A percentile compares a stretch with the other conserved stretches of the same genome.
phyloP scores from a whole-genome alignment of 371 early-diverging fungal species.

The Mortierella sp. region DNA sequence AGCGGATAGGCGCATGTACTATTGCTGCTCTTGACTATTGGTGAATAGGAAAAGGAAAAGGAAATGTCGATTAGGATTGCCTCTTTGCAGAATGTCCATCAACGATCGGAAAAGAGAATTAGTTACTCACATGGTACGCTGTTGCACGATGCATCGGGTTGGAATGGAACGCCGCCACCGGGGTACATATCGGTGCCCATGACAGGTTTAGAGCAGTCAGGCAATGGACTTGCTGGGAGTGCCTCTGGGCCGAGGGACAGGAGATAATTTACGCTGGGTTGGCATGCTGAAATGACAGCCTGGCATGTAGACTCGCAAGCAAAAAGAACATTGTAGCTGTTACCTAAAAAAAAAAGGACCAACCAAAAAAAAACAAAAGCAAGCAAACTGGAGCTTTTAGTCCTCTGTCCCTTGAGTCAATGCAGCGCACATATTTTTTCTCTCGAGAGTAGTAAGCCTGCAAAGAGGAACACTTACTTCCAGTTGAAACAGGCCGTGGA shows the following conservation, averaged over 20 bases:
- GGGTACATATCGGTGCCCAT: conserved; percentile 50
- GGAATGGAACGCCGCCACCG: conserved; percentile 21
- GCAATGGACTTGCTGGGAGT: conserved; percentile 37
- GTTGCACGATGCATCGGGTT: conserved; percentile 61
- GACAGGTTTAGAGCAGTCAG: conserved; percentile 60
- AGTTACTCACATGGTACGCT: conserved; percentile 9
- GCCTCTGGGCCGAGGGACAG: conserved; percentile 8
- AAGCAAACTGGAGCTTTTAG: background rate
- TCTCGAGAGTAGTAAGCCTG: no score
- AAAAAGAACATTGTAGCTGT: conserved; percentile 37
- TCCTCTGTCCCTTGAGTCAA: background rate
- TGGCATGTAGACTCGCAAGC: conserved; percentile 66
- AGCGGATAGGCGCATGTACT: conserved; percentile 3
- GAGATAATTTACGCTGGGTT: conserved; percentile 54
- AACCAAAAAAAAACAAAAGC: no score
- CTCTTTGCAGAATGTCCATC: background rate
- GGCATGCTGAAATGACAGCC: conserved; percentile 53
- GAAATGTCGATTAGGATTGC: background rate
- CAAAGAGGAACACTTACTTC: conserved; percentile 1
- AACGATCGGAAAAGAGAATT: background rate
- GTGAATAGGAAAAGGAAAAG: background rate
- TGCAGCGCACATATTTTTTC: no score
- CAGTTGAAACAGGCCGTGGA: conserved; percentile 29
- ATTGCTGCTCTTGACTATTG: conserved; percentile 26
- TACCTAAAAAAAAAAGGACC: background rate